Evolutionary conservation across 805 yeast species (phyloP).

Genomic region (Metschnikowia arizonensis): DNA sequence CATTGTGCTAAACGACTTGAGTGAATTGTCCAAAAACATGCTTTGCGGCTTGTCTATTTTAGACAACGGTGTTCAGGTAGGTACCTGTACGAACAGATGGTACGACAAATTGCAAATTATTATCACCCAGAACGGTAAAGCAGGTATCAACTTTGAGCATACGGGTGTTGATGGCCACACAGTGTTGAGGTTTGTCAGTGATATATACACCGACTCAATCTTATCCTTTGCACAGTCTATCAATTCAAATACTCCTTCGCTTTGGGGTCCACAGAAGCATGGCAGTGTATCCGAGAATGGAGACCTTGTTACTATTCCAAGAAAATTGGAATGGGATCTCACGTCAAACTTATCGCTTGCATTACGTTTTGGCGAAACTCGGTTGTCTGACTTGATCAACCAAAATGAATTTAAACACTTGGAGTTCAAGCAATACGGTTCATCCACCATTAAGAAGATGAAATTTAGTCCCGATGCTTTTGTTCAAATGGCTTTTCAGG

Average conservation of each 20-base stretch:
- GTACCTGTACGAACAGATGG: constrained; percentile 94
- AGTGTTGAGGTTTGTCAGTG: constrained; percentile 80
- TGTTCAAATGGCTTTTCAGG: constrained; percentile 90
- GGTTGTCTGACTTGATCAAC: constrained; percentile 79
- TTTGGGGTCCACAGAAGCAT: constrained; percentile 46
- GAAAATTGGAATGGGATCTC: constrained; percentile 84
- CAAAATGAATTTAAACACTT: constrained; percentile 84
- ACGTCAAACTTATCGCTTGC: constrained; percentile 73
- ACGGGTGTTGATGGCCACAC: constrained; percentile 97
- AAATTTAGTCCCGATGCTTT: constrained; percentile 93
- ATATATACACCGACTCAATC: constrained; percentile 87
- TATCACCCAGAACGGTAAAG: constrained; percentile 83
- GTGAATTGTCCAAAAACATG: constrained; percentile 75
- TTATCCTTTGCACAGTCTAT: constrained; percentile 80
- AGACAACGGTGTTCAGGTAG: constrained; percentile 84
- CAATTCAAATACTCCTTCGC: constrained; percentile 67
- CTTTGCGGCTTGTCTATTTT: constrained; percentile 78
- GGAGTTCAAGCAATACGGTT: constrained; percentile 71
- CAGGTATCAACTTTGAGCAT: constrained; percentile 90
- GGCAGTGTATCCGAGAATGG: constrained; percentile 29
- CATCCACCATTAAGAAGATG: constrained; percentile 73
- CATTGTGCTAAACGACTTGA: constrained; percentile 56
- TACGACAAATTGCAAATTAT: constrained; percentile 88
- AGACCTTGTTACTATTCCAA: constrained; percentile 58
- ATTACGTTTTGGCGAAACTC: constrained; percentile 84